Evolutionary conservation across 371 early-diverging fungal genomes (phyloP), one percentile per base, ranked within the genome.

Genomic region (Mortierella polycephala): DNA sequence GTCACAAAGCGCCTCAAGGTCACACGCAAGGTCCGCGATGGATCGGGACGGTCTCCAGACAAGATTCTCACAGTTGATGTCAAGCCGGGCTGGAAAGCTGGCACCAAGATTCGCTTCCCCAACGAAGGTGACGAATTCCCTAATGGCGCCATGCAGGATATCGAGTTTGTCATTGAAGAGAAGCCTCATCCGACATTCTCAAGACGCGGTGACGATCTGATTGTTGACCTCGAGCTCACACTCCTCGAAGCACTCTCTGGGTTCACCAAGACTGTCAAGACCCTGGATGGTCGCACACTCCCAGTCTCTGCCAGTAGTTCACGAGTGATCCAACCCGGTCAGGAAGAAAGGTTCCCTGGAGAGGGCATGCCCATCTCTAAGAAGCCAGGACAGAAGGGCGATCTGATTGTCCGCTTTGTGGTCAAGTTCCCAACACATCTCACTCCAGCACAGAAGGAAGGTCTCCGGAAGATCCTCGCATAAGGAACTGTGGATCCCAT

Each of bases 51-150:
- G 0, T 57, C 87, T 0, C 75, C 90, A 0, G 98, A 97, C 69
- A 96, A 97, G 84, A 86, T 96, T 18, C 85, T 99, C 14, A 87
- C 88, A 40, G 88, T 99, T 67, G 86, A 93, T 65, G 86, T 99
- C 81, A 96, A 95, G 74, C 95, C 98, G 1, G 99, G 99, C 6
- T 98, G 98, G 96, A 99, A 99, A 83, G 93, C 96, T 6, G 99
- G 99, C 8, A 98, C 99, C 63, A 98, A 99, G 85, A 90, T 99
- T 71, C 92, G 92, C 16, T 99, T 95, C 86, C 85, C 91, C 2
- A 92, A 90, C 50, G 96, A 98, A 83, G 99, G 99, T 23, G 99
- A 98, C 80, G 96, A 97, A 69, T 64, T 94, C 44, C 89, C 94
- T 11, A 86, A 86, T 61, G 96, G 96, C 5, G 85, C 86, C 39